Base-by-base conservation (phyloP, 2,329 filamentous ascomycete genomes). In the Grosmannia serpens region DNA sequence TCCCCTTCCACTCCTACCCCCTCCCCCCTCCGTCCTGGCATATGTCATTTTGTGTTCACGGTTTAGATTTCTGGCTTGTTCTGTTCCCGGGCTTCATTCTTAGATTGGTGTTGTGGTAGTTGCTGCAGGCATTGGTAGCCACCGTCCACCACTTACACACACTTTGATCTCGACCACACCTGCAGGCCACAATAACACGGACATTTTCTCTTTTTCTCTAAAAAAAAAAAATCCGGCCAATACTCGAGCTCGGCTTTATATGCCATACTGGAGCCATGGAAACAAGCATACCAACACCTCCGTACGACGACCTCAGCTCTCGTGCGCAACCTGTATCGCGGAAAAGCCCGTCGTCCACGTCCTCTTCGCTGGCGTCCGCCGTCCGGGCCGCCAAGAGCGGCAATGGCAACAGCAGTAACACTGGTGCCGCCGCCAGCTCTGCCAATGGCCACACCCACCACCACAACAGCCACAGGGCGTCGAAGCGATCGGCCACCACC, bases 241-340 rank as follows among this genome's bases (percentile, higher is more conserved):
- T n/a, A n/a, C 24, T 51, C 26, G 49, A 51, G 24, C 27, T 22
- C 44, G 24, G 38, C 6, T 47, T 46, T 38, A 54, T 29, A 50
- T 51, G 33, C 24, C 35, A 20, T 9, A 26, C 9, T 27, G 29
- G n/a, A 27, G n/a, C 38, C 50, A 82, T 82, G 79, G 77, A 76
- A 67, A 73, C 70, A 64, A 70, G 72, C 61, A 71, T 81, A 64
- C 79, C 79, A 33, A 80, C 79, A 58, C 78, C 79, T 64, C 78
- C 79, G 17, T 73, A 74, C 57, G 79, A 79, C 69, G 76, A 77
- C 7, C 66, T 69, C 24, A 57, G 20, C 10, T 27, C 33, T 17
- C 54, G 57, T 20, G 26, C 53, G 29, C 56, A 51, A 10, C 33
- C 58, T 2, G 59, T 66, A 24, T 67, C 67, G 31, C 73, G 71